Conservation (phyloP, 2,329 filamentous ascomycete genomes). For the Hortaea werneckii region DNA sequence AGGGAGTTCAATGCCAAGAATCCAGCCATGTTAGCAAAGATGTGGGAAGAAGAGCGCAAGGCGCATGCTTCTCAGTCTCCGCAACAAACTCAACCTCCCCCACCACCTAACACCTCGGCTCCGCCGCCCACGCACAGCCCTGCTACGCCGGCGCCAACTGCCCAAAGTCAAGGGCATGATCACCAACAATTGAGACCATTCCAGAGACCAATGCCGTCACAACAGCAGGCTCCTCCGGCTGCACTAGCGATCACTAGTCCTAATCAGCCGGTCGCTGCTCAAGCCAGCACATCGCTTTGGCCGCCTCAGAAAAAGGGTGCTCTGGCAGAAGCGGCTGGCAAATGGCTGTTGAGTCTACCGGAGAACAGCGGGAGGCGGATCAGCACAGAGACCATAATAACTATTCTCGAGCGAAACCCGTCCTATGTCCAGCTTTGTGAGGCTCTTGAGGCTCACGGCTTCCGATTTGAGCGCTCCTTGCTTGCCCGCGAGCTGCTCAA, state of each 20-base stretch:
- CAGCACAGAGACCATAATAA: conserved; percentile 31
- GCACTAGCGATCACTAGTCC: neutral
- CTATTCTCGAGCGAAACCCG: conserved; percentile 43
- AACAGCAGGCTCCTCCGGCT: neutral
- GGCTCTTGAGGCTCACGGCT: conserved; percentile 39
- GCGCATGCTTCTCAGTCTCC: conserved; percentile 7
- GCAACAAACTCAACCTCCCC: conserved; percentile 1
- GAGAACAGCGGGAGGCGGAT: conserved; percentile 34
- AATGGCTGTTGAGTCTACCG: conserved; percentile 34
- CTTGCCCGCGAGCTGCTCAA: conserved; percentile 44
- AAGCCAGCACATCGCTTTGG: conserved; percentile 34
- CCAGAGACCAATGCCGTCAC: neutral
- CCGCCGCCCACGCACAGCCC: neutral
- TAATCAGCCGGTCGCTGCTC: neutral
- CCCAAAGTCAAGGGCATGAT: neutral
- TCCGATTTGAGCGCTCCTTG: conserved; percentile 41
- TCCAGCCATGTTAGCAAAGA: conserved; percentile 42
- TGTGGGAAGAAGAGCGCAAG: conserved; percentile 46
- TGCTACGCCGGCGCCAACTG: neutral
- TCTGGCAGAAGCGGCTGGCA: conserved; percentile 41
- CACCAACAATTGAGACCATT: conserved; percentile 1
- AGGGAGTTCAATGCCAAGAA: conserved; percentile 46
- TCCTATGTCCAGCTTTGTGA: conserved; percentile 48
- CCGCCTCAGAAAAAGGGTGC: conserved; percentile 40
- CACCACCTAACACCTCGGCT: neutral